These are phyloP conservation scores for Pachysandra terminalis DNA, from an alignment of 164 flowering plant genomes.

Conservation along the genomic window DNA sequence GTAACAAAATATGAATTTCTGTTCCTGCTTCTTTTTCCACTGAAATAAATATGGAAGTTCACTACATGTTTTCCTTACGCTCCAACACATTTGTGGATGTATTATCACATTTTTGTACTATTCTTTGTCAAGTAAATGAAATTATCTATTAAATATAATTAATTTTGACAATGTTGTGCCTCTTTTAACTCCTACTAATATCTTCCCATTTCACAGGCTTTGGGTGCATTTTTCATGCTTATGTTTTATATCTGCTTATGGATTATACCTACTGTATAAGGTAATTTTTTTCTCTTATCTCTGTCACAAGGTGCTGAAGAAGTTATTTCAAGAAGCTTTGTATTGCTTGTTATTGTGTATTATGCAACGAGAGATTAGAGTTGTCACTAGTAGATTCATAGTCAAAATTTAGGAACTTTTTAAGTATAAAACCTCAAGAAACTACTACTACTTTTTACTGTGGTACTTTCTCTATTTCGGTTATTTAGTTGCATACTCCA, in stretches of 20 bases:
- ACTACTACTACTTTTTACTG: too few species aligned
- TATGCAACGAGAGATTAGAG: not conserved
- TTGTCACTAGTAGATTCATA: not conserved
- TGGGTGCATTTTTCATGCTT: slow-evolving; percentile 90
- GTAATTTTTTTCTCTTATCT: slow-evolving; percentile 25
- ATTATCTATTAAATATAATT: too few species aligned
- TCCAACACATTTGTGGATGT: too few species aligned
- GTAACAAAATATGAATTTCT: too few species aligned
- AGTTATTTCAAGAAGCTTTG: not conserved
- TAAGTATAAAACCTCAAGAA: too few species aligned
- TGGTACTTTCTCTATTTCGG: not conserved
- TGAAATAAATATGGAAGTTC: too few species aligned
- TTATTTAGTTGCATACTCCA: not conserved
- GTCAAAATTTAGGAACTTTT: not conserved
- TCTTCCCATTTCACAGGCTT: slow-evolving; percentile 46
- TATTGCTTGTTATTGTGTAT: not conserved
- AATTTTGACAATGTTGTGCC: too few species aligned
- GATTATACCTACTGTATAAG: slow-evolving; percentile 64
- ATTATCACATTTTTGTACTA: too few species aligned
- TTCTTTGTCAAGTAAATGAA: too few species aligned
- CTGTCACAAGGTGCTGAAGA: not conserved
- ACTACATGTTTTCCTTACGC: too few species aligned
- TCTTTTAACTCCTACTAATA: not conserved
- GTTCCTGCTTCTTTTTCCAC: too few species aligned
- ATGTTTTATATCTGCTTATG: slow-evolving; percentile 65